Conservation (phyloP, 1,284 basidiomycete species). For the Sphaerobolus stellatus region DNA sequence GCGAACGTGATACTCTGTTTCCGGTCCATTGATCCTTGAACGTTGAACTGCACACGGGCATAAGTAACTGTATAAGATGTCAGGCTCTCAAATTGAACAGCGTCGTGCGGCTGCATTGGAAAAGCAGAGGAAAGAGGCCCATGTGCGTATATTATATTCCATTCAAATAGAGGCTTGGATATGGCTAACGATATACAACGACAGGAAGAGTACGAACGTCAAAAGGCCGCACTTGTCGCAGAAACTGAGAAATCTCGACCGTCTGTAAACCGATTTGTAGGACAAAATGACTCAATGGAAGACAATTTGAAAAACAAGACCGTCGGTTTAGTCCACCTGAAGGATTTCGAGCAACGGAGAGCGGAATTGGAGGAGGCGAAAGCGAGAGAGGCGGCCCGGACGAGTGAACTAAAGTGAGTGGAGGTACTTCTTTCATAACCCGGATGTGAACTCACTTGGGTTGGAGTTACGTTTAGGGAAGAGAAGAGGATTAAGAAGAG, state of each 20-base stretch:
- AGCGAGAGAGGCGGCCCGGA: slow-evolving; percentile 82
- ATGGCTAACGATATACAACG: slow-evolving; percentile 33
- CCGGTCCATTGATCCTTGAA: too few species aligned
- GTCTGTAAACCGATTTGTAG: slow-evolving; percentile 85
- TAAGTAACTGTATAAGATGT: too few species aligned
- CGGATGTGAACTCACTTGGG: slow-evolving; percentile 53
- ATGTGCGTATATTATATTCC: not conserved
- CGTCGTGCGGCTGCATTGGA: slow-evolving; percentile 11
- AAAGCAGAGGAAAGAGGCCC: slow-evolving; percentile 12
- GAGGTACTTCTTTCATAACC: slow-evolving; percentile 3
- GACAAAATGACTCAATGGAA: slow-evolving; percentile 93
- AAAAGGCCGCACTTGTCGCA: slow-evolving; percentile 79
- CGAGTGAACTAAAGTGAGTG: slow-evolving; percentile 82
- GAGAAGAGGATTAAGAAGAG: slow-evolving; percentile 90
- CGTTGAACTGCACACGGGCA: too few species aligned
- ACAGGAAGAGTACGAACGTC: slow-evolving; percentile 86
- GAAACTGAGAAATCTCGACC: slow-evolving; percentile 84
- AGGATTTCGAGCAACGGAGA: slow-evolving; percentile 89
- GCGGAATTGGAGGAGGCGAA: slow-evolving; percentile 93
- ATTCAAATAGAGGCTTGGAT: not conserved
- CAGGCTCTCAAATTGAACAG: slow-evolving; percentile 8
- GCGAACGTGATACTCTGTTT: too few species aligned
- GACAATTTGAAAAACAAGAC: slow-evolving; percentile 92
- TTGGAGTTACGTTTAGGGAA: slow-evolving; percentile 80
- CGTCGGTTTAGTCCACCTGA: slow-evolving; percentile 88